Base-by-base conservation (phyloP, 345 rosid species). In the Arabidopsis arenosa region DNA sequence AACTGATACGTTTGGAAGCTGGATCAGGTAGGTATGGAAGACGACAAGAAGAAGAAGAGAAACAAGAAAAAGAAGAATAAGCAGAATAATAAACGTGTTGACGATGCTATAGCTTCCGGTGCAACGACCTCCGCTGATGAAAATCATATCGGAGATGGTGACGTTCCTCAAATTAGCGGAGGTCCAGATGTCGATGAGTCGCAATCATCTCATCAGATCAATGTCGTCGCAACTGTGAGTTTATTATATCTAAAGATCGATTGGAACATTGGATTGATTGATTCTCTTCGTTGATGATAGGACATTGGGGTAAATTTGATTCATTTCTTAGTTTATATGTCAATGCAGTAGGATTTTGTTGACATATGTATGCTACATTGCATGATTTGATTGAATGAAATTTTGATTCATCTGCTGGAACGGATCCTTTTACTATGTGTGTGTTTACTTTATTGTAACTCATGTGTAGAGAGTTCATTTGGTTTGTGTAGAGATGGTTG, bases 31-130 rank as follows among this genome's bases (percentile, higher is more conserved):
- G 81, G 74, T 26, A 86, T 89, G 94, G 94, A 89, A 57, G 90
- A 84, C 4, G 89, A 84, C 14, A 89, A 82, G 87, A 89, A 82
- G 82, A 87, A 85, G 68, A 89, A 82, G 81, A 66, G 86, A 51
- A 89, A 80, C 73, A 89, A 87, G 82, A 89, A 87, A 7, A 89
- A 83, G 86, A 89, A 89, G 70, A 87, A 82, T 73, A 82, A 83
- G 72, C 83, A 80, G 79, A 72, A 39, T 35, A 79, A 82, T 30
- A 68, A 75, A 45, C 75, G 78, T 33, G 78, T 47, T 35, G 86
- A 82, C 26, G 85, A 73, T 21, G 69, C 40, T 43, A 14, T 66
- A 14, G 9, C 53, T 33, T 30, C 78, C 43, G 85, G 60, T 5
- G 51, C 36, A 10, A 56, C 76, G 10, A 33, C 76, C 18, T 75